Percentiles rank a stretch among this genome's conserved stretches.
These are phyloP conservation scores for Pecoramyces ruminantium DNA, from an alignment of 192 early-diverging fungal species.

Conservation along the genomic window DNA sequence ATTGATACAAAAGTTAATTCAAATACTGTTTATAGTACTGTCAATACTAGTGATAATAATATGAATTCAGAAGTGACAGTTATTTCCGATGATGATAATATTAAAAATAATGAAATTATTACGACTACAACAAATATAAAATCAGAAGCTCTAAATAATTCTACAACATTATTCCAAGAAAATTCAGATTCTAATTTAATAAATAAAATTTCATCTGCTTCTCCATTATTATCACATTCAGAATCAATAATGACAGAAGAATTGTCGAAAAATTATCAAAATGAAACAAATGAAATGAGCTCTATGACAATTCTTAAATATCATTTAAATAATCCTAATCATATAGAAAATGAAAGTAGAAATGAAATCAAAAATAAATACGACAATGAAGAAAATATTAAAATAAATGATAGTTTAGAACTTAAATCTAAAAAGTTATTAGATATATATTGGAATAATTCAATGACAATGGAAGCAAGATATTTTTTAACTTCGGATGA, in stretches of 20 bases:
- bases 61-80: too few species aligned
- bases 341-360: background rate
- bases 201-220: background rate
- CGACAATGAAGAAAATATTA: too few species aligned
- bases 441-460: background rate
- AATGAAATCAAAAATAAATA: background rate
- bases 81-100: too few species aligned
- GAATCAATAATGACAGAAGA: background rate
- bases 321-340: background rate
- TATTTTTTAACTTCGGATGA: background rate
- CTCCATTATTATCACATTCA: too few species aligned
- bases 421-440: too few species aligned
- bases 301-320: background rate
- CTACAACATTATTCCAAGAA: background rate
- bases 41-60: too few species aligned
- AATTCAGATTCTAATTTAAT: background rate
- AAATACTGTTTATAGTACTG: too few species aligned
- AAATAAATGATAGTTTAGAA: too few species aligned
- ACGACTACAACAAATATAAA: background rate
- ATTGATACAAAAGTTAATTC: background rate
- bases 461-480: background rate
- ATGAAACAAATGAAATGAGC: too few species aligned
- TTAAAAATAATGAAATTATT: background rate
- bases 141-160: background rate
- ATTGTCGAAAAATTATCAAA: background rate